A percentile compares a stretch with the other conserved stretches of the same genome.
Conservation (phyloP, 257 asterid species). For the Lycium barbarum region DNA sequence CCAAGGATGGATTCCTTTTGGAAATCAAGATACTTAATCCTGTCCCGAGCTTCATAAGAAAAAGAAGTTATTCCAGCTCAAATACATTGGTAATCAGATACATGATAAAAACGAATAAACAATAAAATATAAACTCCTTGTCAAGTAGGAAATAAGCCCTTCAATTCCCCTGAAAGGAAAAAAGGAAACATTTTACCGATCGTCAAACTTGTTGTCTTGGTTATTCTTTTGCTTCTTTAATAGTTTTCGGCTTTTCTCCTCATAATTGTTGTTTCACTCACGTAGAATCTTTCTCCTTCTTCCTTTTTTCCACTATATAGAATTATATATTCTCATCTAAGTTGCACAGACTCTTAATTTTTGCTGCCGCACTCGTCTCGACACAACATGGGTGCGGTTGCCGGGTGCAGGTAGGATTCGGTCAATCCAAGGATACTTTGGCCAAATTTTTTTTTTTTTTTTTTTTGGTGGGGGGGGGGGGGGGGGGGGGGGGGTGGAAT, state of each 20-base stretch:
- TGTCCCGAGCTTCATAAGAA: conserved; percentile 86
- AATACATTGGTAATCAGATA: conserved; percentile 18
- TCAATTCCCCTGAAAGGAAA: background rate
- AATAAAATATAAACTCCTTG: background rate
- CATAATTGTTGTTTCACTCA: conserved; percentile 9
- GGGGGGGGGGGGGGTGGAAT: no score
- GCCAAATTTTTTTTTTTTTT: no score
- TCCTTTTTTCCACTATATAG: background rate
- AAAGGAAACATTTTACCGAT: background rate
- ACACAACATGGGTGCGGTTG: no score
- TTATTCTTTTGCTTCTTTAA: conserved; percentile 3
- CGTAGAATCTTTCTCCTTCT: background rate
- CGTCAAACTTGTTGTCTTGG: background rate
- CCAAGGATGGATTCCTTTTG: conserved; percentile 88
- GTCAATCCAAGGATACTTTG: no score
- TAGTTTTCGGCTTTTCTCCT: background rate
- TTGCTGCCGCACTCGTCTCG: no score
- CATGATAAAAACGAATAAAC: background rate
- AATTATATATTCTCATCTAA: background rate
- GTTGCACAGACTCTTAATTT: no score
- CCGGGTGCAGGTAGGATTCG: no score
- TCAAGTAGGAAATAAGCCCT: conserved; percentile 11
- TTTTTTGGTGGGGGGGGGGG: no score
- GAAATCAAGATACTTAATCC: conserved; percentile 90
- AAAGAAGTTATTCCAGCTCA: conserved; percentile 41